Evolutionary conservation across 2,329 filamentous ascomycete species (phyloP).

Genomic region (Fusarium tanahbumbuense): DNA sequence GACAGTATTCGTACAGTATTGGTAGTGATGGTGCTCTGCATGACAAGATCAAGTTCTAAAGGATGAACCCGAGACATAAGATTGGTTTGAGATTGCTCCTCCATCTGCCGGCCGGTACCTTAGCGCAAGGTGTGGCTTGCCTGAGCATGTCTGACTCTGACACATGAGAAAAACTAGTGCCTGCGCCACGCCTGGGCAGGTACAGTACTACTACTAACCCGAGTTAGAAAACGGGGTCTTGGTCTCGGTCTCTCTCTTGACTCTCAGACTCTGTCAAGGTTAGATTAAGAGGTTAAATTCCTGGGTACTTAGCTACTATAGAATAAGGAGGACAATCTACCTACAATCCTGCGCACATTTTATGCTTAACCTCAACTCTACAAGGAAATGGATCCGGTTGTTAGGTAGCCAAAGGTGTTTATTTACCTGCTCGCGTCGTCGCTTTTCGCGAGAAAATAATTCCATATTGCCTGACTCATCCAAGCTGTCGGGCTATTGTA

Average conservation of each 20-base stretch:
- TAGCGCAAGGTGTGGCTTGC: constrained; percentile 9
- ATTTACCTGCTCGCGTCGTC: constrained; percentile 22
- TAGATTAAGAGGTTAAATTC: constrained; percentile 5
- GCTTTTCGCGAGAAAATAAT: not conserved
- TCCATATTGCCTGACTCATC: constrained; percentile 36
- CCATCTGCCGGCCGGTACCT: not conserved
- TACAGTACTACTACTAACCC: not conserved
- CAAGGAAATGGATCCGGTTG: not conserved
- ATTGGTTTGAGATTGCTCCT: not conserved
- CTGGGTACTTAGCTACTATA: not conserved
- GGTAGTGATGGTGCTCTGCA: not conserved
- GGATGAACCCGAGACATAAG: not conserved
- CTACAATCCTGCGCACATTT: constrained; percentile 13
- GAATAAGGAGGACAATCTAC: not conserved
- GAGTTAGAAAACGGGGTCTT: constrained; percentile 1
- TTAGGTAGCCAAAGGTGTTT: not conserved
- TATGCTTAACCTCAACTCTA: constrained; percentile 2
- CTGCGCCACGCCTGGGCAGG: constrained; percentile 6
- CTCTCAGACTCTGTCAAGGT: not conserved
- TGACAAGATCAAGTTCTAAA: not conserved
- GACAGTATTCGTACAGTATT: not conserved
- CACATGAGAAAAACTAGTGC: not conserved
- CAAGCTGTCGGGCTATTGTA: constrained; percentile 34
- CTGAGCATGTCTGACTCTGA: not conserved
- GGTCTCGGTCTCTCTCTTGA: not conserved